Evolutionary conservation across 768 basidiomycete genomes (phyloP), one percentile per base, ranked within the genome.

Genomic region (Boletus subparvulus): DNA sequence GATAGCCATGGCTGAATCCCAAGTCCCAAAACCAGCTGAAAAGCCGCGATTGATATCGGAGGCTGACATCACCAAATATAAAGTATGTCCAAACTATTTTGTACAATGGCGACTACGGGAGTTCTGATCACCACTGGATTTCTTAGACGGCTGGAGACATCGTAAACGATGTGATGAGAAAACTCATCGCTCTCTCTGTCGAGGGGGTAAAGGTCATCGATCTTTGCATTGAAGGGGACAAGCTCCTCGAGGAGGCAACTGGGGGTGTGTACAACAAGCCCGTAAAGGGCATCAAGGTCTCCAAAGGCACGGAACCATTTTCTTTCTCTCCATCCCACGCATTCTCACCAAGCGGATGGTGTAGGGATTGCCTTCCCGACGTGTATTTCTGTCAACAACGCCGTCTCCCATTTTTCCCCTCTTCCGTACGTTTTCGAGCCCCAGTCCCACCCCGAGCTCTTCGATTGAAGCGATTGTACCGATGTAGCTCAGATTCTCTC

Each of bases 351-450:
- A 12, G 12, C 41, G 33, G 3, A 39, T 35, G n/a, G 4, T 33
- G 9, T 46, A 95, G 93, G 93, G 53, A 80, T 96, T 69, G 93
- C 94, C 2, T 98, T 98, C 81, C 97, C 97, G 17, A 98, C 97
- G 17, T 85, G 81, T 65, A 76, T 99, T 64, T 95, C 94, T 26
- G 86, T 98, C 63, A 98, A 98, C 85, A 95, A 97, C 75, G 81
- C 86, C 65, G 94, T 98, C 59, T 87, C 93, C 42, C 92, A 98
- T 76, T 97, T 94, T 79, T 95, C 95, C 12, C 97, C 97, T n/a
- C 84, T 98, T 53, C 86, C 86, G 80, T 94, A 78, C 66, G 93
- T 83, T 35, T 30, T 19, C 30, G n/a, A 19, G 21, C 41, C 46
- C 54, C 32, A 4, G 9, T 11, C 35, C 16, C 13, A 16, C 28